Base-by-base conservation (phyloP, 768 basidiomycete species). In the Tylopilus plumbeoviolaceoides region DNA sequence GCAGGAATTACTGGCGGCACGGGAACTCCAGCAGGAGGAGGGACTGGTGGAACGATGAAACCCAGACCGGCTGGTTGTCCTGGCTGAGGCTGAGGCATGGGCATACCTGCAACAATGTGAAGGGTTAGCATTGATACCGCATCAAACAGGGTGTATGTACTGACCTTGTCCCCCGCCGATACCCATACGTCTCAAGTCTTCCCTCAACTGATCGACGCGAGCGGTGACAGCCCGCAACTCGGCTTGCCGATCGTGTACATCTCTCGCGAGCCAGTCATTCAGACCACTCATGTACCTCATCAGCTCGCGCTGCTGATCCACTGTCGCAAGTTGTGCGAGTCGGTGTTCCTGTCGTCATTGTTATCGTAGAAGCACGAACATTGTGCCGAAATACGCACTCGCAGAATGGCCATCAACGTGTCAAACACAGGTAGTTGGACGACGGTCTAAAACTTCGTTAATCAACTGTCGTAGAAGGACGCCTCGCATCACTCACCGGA, bases 231-330 rank as follows among this genome's bases (percentile, higher is more conserved):
- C 81, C 17, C 77, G 77, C 36, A 92, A 70, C 63, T 91, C 90
- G 4, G 79, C 75, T 56, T 89, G 89, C 21, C 91, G 83, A 67
- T 91, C 88, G 43, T 78, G 76, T 0, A 90, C 88, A 65, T 93
- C 91, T 31, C 83, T 78, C 51, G 78, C 83, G 15, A 93, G 72
- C 91, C 91, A 93, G 31, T 81, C 78, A 57, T 92, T 93, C 30
- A 92, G 71, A 2, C 76, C 79, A 44, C 79, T 64, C 80, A 93
- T 84, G 59, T 93, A 91, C 48, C 85, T 73, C 80, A 89, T 89
- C 47, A 90, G 71, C 63, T 88, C 87, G 36, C 87, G 78, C 58
- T 89, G 88, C 61, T 91, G 88, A 44, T 87, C 84, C 14, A 90
- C 78, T 25, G 86, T 85, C 0, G 87, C 88, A 18, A 82, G 68